A percentile compares a stretch with the other conserved stretches of the same genome.
Conservation (phyloP, 2,329 filamentous ascomycete genomes). For the Fusarium floridanum region DNA sequence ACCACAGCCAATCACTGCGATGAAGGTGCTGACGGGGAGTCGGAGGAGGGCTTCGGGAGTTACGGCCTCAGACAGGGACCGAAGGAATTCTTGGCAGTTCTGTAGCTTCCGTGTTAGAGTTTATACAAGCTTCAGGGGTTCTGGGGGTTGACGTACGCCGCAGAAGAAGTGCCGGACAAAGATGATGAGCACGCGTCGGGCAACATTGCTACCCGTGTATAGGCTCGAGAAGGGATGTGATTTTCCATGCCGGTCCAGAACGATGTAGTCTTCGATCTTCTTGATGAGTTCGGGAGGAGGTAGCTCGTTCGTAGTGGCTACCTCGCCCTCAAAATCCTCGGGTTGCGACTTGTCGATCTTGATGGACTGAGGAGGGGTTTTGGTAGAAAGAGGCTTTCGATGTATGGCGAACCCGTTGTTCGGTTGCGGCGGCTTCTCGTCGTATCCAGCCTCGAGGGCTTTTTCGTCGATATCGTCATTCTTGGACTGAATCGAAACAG, state of each 20-base stretch:
- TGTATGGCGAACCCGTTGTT: slow-evolving; percentile 23
- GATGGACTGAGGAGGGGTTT: slow-evolving; percentile 44
- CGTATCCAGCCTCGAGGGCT: slow-evolving; percentile 10
- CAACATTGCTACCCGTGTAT: slow-evolving; percentile 67
- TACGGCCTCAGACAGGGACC: slow-evolving; percentile 70
- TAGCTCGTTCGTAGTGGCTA: slow-evolving; percentile 67
- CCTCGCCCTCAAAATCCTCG: slow-evolving; percentile 67
- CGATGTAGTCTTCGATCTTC: slow-evolving; percentile 66
- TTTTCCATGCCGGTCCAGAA: slow-evolving; percentile 73
- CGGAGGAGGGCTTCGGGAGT: slow-evolving; percentile 62
- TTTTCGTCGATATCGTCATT: slow-evolving; percentile 21
- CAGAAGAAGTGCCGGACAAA: slow-evolving; percentile 88
- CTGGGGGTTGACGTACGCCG: slow-evolving; percentile 67
- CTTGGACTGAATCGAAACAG: not conserved
- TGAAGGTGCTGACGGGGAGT: slow-evolving; percentile 69
- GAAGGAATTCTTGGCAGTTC: slow-evolving; percentile 83
- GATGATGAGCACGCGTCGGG: slow-evolving; percentile 73
- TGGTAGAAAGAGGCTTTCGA: slow-evolving; percentile 33
- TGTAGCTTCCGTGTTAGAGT: slow-evolving; percentile 50
- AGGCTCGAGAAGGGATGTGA: slow-evolving; percentile 72
- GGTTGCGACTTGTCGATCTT: slow-evolving; percentile 57
- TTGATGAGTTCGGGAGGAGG: slow-evolving; percentile 63
- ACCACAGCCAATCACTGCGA: slow-evolving; percentile 81
- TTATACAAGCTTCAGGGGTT: not conserved
- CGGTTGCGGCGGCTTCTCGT: slow-evolving; percentile 8